phyloP scores from a whole-genome alignment of 2,329 filamentous ascomycete genomes.

The Cytospora mali region DNA sequence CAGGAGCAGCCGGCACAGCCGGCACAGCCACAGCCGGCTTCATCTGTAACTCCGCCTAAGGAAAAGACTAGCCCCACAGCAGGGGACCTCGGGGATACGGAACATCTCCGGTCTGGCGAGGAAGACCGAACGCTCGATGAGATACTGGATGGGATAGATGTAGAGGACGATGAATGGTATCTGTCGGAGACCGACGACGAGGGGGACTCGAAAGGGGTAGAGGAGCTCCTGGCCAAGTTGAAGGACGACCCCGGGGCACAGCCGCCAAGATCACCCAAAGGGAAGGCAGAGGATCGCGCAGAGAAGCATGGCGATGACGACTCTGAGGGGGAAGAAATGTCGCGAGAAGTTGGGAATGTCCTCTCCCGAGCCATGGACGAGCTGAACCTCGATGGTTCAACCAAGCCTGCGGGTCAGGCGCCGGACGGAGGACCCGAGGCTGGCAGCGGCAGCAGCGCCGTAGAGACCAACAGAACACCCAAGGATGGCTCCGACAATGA shows the following conservation, averaged over 20 bases:
- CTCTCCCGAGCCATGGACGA: slow-evolving; percentile 52
- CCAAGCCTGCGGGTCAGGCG: slow-evolving; percentile 10
- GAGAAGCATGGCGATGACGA: slow-evolving; percentile 37
- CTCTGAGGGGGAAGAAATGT: slow-evolving; percentile 56
- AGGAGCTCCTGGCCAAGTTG: slow-evolving; percentile 25
- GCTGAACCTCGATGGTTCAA: slow-evolving; percentile 39
- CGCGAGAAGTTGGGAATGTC: slow-evolving; percentile 46
- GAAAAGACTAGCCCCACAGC: background rate
- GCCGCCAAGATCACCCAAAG: background rate
- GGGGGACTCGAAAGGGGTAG: slow-evolving; percentile 33
- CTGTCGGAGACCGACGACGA: slow-evolving; percentile 35
- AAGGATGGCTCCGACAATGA: background rate
- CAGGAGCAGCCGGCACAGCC: background rate
- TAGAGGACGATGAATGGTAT: slow-evolving; percentile 32
- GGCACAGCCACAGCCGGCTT: slow-evolving; percentile 3
- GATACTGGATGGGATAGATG: slow-evolving; percentile 48
- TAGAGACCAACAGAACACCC: background rate
- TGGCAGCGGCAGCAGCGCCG: background rate
- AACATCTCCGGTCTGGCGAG: background rate
- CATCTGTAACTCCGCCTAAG: background rate
- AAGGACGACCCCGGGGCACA: slow-evolving; percentile 32
- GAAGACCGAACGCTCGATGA: slow-evolving; percentile 54
- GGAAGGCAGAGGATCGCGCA: slow-evolving; percentile 8
- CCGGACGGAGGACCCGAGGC: too few species aligned
- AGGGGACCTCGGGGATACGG: background rate